These are phyloP conservation scores for Metschnikowia kunwiensis DNA, from an alignment of 805 yeast species.

Conservation along the genomic window DNA sequence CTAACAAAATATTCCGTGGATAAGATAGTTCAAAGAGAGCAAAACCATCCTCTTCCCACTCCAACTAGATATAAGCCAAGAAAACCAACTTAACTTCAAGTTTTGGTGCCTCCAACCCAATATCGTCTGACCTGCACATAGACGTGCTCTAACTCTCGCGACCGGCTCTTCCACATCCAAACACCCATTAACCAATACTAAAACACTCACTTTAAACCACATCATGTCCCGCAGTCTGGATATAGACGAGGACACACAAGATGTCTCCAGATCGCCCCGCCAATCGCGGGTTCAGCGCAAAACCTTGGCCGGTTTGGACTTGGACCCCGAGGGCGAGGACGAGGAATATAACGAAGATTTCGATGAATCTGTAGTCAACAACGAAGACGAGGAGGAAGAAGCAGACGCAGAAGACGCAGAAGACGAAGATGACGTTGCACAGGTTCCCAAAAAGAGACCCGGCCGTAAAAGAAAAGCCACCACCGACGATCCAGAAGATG, in stretches of 20 bases:
- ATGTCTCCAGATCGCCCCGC: constrained; percentile 15
- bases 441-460: constrained; percentile 8
- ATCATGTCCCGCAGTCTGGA: constrained; percentile 8
- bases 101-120: no score
- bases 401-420: constrained; percentile 21
- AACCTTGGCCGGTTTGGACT: constrained; percentile 20
- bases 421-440: constrained; percentile 10
- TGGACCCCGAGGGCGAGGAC: constrained; percentile 20
- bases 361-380: constrained; percentile 19
- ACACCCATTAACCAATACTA: no score
- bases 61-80: no score
- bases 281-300: constrained; percentile 14
- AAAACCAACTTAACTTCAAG: no score
- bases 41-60: no score
- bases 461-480: constrained; percentile 19
- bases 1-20: no score
- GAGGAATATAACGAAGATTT: constrained; percentile 19
- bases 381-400: constrained; percentile 18
- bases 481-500: constrained; percentile 17
- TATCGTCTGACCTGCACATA: no score
- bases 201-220: no score
- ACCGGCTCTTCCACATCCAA: no score
- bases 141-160: no score
- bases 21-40: no score
- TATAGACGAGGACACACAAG: constrained; percentile 3